Conservation (phyloP, 495 filamentous ascomycete genomes). For the Aspergillus funiculosus region DNA sequence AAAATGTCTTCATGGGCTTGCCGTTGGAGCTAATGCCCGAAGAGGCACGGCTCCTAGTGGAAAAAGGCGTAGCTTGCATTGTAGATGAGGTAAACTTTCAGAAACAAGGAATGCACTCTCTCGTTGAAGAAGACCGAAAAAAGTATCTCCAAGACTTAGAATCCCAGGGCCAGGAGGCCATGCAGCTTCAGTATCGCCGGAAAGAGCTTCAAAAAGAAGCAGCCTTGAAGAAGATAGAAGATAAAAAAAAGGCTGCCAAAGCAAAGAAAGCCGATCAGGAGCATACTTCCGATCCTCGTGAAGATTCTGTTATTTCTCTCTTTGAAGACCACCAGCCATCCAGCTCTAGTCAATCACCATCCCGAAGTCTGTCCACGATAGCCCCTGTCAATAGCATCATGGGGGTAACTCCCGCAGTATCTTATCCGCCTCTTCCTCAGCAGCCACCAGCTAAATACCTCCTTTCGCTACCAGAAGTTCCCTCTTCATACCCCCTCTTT, state of each 20-base stretch:
- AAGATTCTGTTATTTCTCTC: slow-evolving; percentile 33
- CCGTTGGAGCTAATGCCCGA: slow-evolving; percentile 87
- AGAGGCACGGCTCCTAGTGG: slow-evolving; percentile 77
- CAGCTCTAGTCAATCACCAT: slow-evolving; percentile 22
- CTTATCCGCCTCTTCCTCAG: slow-evolving; percentile 45
- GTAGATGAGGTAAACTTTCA: slow-evolving; percentile 71
- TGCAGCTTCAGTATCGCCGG: slow-evolving; percentile 33
- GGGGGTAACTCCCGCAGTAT: slow-evolving; percentile 56
- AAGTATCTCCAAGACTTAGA: slow-evolving; percentile 41
- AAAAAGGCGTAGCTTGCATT: slow-evolving; percentile 71
- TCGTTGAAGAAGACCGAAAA: slow-evolving; percentile 50
- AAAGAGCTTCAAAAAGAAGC: slow-evolving; percentile 38
- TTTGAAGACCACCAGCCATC: slow-evolving; percentile 31
- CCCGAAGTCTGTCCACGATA: slow-evolving; percentile 13
- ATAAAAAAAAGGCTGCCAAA: slow-evolving; percentile 33
- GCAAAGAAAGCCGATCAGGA: slow-evolving; percentile 30
- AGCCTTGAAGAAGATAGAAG: slow-evolving; percentile 37
- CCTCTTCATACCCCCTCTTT: slow-evolving; percentile 46
- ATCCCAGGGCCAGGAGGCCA: slow-evolving; percentile 42
- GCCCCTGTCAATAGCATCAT: slow-evolving; percentile 21
- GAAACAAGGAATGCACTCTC: slow-evolving; percentile 49
- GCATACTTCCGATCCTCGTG: slow-evolving; percentile 18
- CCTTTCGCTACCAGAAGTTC: slow-evolving; percentile 40
- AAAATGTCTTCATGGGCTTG: slow-evolving; percentile 89
- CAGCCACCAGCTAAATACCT: slow-evolving; percentile 27